These are phyloP conservation scores for Ophiostoma populinum DNA, from an alignment of 2,329 filamentous ascomycete species.

Conservation along the genomic window DNA sequence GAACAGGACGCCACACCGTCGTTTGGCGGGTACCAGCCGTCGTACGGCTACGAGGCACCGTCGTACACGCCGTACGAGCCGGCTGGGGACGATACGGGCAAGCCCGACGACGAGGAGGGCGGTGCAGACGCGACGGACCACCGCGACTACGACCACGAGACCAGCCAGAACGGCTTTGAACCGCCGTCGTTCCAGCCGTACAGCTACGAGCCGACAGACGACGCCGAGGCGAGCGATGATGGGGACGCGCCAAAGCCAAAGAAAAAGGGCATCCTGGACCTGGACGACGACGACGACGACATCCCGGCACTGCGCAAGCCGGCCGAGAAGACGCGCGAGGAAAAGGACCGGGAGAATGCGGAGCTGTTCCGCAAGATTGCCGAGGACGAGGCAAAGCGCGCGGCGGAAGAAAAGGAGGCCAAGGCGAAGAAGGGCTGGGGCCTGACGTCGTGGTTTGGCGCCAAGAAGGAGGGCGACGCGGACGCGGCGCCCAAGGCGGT, in stretches of 20 bases:
- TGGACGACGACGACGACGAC: conserved; percentile 60
- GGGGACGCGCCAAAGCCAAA: conserved; percentile 39
- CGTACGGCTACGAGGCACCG: conserved; percentile 24
- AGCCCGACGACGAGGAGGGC: conserved; percentile 7
- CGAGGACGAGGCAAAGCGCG: conserved; percentile 53
- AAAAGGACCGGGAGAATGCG: conserved; percentile 62
- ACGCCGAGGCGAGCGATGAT: conserved; percentile 18
- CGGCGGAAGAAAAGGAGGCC: conserved; percentile 30
- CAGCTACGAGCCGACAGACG: conserved; percentile 35
- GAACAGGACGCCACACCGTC: no score
- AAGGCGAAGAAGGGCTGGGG: conserved; percentile 55
- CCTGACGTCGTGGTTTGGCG: conserved; percentile 64
- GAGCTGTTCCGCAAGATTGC: conserved; percentile 76
- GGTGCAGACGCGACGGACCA: conserved; percentile 12
- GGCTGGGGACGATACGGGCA: conserved; percentile 1
- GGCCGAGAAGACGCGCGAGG: conserved; percentile 42
- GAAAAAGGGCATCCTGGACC: conserved; percentile 67
- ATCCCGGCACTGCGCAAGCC: conserved; percentile 36
- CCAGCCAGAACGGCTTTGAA: conserved; percentile 23
- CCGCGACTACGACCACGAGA: conserved; percentile 28
- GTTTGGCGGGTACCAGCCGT: no score
- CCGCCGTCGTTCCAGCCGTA: conserved; percentile 45
- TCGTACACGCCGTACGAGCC: conserved; percentile 22
- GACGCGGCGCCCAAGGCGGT: conserved; percentile 48
- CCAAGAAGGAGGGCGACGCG: conserved; percentile 41